These are phyloP conservation scores for Zelopaecilomyces penicillatus DNA, from an alignment of 2,329 filamentous ascomycete genomes.

Conservation along the genomic window DNA sequence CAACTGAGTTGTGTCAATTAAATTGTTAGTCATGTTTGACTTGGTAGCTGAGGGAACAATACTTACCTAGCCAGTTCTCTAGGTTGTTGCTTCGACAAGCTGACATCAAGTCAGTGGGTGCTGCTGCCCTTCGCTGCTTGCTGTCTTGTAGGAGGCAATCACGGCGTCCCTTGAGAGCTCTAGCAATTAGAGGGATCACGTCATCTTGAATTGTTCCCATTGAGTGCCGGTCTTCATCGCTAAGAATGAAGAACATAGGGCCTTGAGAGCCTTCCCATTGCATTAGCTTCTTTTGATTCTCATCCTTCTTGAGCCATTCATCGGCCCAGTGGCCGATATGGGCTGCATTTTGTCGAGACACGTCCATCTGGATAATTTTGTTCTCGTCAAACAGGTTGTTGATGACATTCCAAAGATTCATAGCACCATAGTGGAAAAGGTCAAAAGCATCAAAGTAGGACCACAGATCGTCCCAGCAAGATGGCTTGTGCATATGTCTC, in stretches of 20 bases:
- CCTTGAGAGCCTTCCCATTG: constrained; percentile 20
- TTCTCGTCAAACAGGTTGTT: constrained; percentile 34
- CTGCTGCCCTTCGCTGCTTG: constrained; percentile 4
- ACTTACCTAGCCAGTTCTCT: constrained; percentile 31
- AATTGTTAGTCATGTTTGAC: too few species aligned
- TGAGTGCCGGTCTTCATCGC: constrained; percentile 16
- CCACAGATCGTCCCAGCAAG: constrained; percentile 34
- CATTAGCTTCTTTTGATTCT: constrained; percentile 24
- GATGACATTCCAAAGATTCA: constrained; percentile 41
- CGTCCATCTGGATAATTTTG: constrained; percentile 19
- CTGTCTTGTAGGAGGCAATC: constrained; percentile 15
- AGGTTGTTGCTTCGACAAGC: constrained; percentile 18
- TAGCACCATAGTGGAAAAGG: constrained; percentile 37
- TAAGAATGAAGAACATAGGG: constrained; percentile 20
- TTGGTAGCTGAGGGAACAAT: background rate
- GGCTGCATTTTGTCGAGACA: constrained; percentile 16
- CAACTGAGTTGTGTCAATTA: constrained; percentile 14
- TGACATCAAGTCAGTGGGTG: constrained; percentile 18
- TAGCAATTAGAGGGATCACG: constrained; percentile 20
- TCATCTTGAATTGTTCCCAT: constrained; percentile 23
- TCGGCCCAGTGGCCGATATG: constrained; percentile 29
- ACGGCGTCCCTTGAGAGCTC: constrained; percentile 25
- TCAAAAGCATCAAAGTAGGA: constrained; percentile 40
- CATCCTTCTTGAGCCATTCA: constrained; percentile 22
- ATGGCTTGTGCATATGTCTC: constrained; percentile 22